A percentile compares a stretch with the other conserved stretches of the same genome.
These are phyloP conservation scores for Zygoascus meyerae DNA, from an alignment of 1,139 yeast genomes.

Conservation along the genomic window DNA sequence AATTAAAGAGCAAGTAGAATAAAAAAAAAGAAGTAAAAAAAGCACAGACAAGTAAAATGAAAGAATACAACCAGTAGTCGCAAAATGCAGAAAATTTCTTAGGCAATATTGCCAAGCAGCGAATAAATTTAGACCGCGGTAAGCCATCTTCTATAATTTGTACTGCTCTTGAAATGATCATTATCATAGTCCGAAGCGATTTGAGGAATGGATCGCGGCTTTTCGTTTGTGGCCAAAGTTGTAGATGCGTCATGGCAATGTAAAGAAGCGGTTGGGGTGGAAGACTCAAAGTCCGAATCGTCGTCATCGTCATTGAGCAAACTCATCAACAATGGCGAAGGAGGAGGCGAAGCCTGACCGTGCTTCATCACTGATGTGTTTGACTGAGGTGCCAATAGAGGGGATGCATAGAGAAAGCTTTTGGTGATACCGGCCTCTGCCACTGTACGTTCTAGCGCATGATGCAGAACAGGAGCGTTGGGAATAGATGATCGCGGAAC, in stretches of 20 bases:
- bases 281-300: constrained; percentile 6
- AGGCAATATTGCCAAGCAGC: not conserved
- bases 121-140: constrained; percentile 28
- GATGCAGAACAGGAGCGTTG: not conserved
- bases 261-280: constrained; percentile 21
- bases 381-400: constrained; percentile 22
- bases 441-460: not conserved
- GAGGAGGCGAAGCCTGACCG: constrained; percentile 18
- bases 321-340: constrained; percentile 12
- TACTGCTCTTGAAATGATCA: constrained; percentile 17
- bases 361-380: not conserved
- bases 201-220: constrained; percentile 11
- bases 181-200: constrained; percentile 5
- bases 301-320: constrained; percentile 6
- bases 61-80: too few relatives aligned
- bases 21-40: too few relatives aligned
- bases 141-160: constrained; percentile 24
- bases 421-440: not conserved
- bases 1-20: too few relatives aligned
- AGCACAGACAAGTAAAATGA: too few relatives aligned
- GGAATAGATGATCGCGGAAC: constrained; percentile 2
- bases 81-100: not conserved
- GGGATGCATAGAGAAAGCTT: constrained; percentile 27
- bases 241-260: constrained; percentile 18
- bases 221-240: constrained; percentile 6